These are phyloP conservation scores for Candida broadrunensis DNA, from an alignment of 805 yeast species.

Conservation along the genomic window DNA sequence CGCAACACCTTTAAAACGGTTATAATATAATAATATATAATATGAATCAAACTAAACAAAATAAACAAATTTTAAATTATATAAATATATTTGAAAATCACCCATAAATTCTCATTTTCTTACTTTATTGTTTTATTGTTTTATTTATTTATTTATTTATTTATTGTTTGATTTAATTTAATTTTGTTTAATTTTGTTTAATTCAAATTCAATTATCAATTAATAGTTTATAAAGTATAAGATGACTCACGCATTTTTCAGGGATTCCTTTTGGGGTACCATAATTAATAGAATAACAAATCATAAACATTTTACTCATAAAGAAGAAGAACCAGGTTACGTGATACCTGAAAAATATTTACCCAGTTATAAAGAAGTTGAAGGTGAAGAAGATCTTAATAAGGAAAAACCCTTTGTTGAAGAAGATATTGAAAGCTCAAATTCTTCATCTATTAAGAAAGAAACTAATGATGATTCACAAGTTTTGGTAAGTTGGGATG, in stretches of 20 bases:
- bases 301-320: slow-evolving; percentile 14
- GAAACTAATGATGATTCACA: not conserved
- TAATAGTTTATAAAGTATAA: not conserved
- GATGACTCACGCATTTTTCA: slow-evolving; percentile 12
- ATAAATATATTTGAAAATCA: too few species aligned
- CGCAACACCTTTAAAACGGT: too few species aligned
- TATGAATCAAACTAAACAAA: too few species aligned
- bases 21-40: too few species aligned
- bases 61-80: too few species aligned
- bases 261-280: slow-evolving; percentile 23
- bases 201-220: too few species aligned
- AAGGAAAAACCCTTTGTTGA: not conserved
- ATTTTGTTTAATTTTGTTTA: too few species aligned
- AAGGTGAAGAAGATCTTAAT: not conserved
- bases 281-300: slow-evolving; percentile 19
- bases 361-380: not conserved
- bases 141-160: too few species aligned
- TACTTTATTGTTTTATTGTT: too few species aligned
- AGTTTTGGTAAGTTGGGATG: slow-evolving; percentile 24
- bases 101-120: too few species aligned
- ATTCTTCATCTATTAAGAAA: not conserved
- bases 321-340: slow-evolving; percentile 20
- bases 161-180: too few species aligned
- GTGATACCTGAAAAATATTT: slow-evolving; percentile 23
- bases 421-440: not conserved